These are phyloP conservation scores for Lippia alba DNA, from an alignment of 305 asterid genomes.

Conservation along the genomic window DNA sequence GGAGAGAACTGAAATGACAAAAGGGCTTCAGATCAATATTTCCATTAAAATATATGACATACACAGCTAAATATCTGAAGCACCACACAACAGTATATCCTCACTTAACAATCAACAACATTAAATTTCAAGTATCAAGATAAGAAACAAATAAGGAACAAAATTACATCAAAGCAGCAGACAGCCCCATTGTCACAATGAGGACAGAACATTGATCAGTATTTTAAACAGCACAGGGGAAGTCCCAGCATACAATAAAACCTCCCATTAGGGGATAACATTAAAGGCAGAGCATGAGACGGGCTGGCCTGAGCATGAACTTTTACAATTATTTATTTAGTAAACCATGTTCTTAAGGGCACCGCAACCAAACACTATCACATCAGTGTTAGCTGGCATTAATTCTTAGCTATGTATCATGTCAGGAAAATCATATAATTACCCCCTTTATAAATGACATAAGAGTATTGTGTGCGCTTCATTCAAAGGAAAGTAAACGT, in stretches of 20 bases:
- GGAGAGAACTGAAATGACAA: conserved; percentile 88
- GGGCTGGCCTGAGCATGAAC: not conserved
- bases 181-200: not conserved
- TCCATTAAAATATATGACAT: conserved; percentile 12
- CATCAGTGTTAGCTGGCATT: not conserved
- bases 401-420: not conserved
- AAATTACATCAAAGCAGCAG: not conserved
- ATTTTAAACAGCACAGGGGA: not conserved
- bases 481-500: conserved; percentile 7
- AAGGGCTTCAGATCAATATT: conserved; percentile 25
- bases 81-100: conserved; percentile 22
- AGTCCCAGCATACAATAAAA: conserved; percentile 14
- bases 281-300: conserved; percentile 10
- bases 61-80: conserved; percentile 1
- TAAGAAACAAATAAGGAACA: conserved; percentile 11
- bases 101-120: conserved; percentile 6
- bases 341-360: not conserved
- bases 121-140: not conserved
- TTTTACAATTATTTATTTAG: not conserved
- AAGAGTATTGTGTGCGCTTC: not conserved
- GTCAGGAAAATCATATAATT: too few species aligned
- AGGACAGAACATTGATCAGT: not conserved
- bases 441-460: not conserved
- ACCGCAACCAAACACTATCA: not conserved
- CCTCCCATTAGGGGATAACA: not conserved